These are phyloP conservation scores for Aspergillus bridgeri DNA, from an alignment of 495 filamentous ascomycete genomes.

Conservation along the genomic window DNA sequence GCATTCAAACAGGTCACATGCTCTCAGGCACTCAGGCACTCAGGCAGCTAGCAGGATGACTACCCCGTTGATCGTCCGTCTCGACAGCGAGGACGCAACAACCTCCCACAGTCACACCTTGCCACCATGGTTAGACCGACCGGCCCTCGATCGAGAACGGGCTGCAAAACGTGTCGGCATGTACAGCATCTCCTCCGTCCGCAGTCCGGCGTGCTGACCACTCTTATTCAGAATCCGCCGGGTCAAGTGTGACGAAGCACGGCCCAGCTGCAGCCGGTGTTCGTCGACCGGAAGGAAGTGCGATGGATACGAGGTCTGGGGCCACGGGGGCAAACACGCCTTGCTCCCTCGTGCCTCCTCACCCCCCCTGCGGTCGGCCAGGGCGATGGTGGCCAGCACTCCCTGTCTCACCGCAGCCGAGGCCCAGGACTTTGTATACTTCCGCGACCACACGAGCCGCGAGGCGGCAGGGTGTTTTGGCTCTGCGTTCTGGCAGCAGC, in stretches of 20 bases:
- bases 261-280: background rate
- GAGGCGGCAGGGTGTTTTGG: background rate
- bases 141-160: background rate
- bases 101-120: too few species aligned
- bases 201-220: background rate
- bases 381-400: background rate
- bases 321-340: background rate
- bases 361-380: background rate
- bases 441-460: background rate
- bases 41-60: too few species aligned
- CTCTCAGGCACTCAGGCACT: too few species aligned
- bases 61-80: too few species aligned
- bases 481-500: background rate
- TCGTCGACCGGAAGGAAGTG: background rate
- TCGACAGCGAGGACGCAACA: too few species aligned
- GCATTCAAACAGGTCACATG: too few species aligned
- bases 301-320: background rate
- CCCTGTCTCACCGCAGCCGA: background rate
- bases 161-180: background rate
- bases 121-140: background rate
- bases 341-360: background rate
- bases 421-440: background rate
- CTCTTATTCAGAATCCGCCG: background rate
- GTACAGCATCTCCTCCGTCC: background rate
- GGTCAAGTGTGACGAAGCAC: background rate